phyloP scores from a whole-genome alignment of 2,329 filamentous ascomycete genomes.

The Pseudocercospora pini-densiflorae region DNA sequence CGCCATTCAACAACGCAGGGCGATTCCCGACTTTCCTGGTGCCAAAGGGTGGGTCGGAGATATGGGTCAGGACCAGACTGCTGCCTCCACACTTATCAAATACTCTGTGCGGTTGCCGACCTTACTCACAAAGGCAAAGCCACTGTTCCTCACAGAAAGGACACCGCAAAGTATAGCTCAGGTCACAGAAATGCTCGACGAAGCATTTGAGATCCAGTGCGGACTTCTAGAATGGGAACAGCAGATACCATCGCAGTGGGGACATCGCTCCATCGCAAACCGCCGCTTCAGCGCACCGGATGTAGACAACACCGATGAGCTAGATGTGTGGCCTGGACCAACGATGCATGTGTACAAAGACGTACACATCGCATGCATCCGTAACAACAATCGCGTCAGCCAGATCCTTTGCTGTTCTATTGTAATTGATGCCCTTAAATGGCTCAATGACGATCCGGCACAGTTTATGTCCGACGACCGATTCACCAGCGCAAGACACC shows the following conservation, averaged over 20 bases:
- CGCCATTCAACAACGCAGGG: slow-evolving; percentile 16
- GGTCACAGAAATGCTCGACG: slow-evolving; percentile 4
- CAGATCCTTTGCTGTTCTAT: slow-evolving; percentile 15
- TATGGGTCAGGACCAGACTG: neutral
- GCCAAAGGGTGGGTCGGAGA: slow-evolving; percentile 12
- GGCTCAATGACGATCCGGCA: slow-evolving; percentile 1
- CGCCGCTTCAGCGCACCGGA: neutral
- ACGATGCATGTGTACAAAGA: slow-evolving; percentile 18
- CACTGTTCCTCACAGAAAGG: neutral
- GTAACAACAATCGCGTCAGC: slow-evolving; percentile 16
- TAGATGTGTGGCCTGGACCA: slow-evolving; percentile 16
- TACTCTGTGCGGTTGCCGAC: slow-evolving; percentile 8
- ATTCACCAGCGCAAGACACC: slow-evolving; percentile 3
- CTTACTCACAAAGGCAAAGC: slow-evolving; percentile 10
- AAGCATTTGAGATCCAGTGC: slow-evolving; percentile 11
- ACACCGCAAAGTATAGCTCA: neutral
- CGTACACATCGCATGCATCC: slow-evolving; percentile 9
- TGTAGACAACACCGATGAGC: slow-evolving; percentile 9
- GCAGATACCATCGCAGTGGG: slow-evolving; percentile 13
- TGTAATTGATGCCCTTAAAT: slow-evolving; percentile 19
- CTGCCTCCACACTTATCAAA: slow-evolving; percentile 5
- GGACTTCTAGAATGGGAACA: slow-evolving; percentile 2
- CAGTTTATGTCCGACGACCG: slow-evolving; percentile 4
- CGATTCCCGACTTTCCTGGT: slow-evolving; percentile 14
- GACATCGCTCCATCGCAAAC: slow-evolving; percentile 13